Conservation (phyloP, 2,329 filamentous ascomycete genomes). For the Xylariaceae sp. region DNA sequence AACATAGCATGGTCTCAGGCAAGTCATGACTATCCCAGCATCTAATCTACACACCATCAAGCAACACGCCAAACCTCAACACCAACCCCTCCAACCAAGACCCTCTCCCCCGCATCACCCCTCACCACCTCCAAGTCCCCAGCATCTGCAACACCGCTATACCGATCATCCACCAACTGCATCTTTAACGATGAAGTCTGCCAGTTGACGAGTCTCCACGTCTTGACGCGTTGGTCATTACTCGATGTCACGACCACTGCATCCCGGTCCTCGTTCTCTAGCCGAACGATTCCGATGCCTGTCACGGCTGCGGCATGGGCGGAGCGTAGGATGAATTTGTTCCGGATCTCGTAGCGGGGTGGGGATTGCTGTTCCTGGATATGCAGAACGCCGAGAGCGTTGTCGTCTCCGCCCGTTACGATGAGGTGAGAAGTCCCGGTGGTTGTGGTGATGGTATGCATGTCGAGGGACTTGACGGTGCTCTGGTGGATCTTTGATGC, state of each 20-base stretch:
- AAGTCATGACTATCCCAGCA: neutral
- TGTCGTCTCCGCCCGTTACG: conserved; percentile 83
- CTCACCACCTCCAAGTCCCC: conserved; percentile 45
- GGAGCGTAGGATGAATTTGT: conserved; percentile 40
- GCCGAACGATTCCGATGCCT: conserved; percentile 40
- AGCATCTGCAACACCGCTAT: conserved; percentile 57
- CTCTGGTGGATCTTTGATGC: conserved; percentile 65
- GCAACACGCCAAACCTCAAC: conserved; percentile 25
- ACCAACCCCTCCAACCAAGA: conserved; percentile 27
- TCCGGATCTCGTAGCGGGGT: conserved; percentile 15
- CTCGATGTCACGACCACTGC: conserved; percentile 42
- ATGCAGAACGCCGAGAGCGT: conserved; percentile 54
- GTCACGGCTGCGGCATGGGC: conserved; percentile 72
- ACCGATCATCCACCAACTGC: conserved; percentile 43
- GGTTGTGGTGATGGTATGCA: conserved; percentile 30
- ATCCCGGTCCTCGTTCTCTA: conserved; percentile 16
- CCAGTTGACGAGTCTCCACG: conserved; percentile 40
- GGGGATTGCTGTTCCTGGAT: conserved; percentile 8
- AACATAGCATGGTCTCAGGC: neutral
- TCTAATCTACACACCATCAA: neutral
- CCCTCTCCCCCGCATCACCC: conserved; percentile 11
- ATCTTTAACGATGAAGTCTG: conserved; percentile 27
- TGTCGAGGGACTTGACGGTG: conserved; percentile 63
- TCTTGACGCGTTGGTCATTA: conserved; percentile 58
- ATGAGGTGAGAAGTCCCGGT: conserved; percentile 43